These are phyloP conservation scores for Entomortierella chlamydospora DNA, from an alignment of 192 early-diverging fungal genomes.

Conservation along the genomic window DNA sequence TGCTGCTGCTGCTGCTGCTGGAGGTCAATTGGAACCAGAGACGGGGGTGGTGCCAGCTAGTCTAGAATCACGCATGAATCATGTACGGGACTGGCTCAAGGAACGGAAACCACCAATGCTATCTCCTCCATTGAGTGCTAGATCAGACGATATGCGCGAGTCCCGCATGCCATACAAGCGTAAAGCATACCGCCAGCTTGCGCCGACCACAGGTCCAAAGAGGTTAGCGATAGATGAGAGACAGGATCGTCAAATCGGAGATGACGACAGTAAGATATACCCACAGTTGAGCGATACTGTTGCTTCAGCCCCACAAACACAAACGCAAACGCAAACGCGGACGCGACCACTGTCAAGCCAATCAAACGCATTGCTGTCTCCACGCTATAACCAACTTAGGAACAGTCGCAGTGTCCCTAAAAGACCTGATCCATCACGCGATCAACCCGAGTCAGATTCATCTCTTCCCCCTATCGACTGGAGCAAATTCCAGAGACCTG, in stretches of 20 bases:
- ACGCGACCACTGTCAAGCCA: neutral
- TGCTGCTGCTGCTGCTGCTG: neutral
- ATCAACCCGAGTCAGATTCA: constrained; percentile 10
- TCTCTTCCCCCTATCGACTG: constrained; percentile 23
- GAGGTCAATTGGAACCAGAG: neutral
- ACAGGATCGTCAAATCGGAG: neutral
- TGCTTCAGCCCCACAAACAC: neutral
- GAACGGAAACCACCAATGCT: constrained; percentile 29
- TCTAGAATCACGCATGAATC: constrained; percentile 41
- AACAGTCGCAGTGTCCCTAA: neutral
- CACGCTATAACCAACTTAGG: neutral
- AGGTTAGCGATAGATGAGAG: constrained; percentile 1
- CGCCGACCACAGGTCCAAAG: constrained; percentile 17
- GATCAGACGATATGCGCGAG: constrained; percentile 15
- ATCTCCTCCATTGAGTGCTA: constrained; percentile 27
- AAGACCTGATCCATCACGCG: constrained; percentile 11
- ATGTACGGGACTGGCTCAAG: constrained; percentile 41
- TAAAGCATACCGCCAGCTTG: constrained; percentile 35
- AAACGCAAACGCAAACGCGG: neutral
- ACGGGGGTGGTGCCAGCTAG: constrained; percentile 8
- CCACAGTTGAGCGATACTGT: neutral
- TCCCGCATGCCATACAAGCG: constrained; percentile 4
- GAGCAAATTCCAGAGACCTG: constrained; percentile 24
- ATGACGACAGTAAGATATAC: constrained; percentile 3
- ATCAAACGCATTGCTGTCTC: neutral